These are phyloP conservation scores for Trichomonas tenax DNA, from an alignment of 208 protist species.

Conservation along the genomic window DNA sequence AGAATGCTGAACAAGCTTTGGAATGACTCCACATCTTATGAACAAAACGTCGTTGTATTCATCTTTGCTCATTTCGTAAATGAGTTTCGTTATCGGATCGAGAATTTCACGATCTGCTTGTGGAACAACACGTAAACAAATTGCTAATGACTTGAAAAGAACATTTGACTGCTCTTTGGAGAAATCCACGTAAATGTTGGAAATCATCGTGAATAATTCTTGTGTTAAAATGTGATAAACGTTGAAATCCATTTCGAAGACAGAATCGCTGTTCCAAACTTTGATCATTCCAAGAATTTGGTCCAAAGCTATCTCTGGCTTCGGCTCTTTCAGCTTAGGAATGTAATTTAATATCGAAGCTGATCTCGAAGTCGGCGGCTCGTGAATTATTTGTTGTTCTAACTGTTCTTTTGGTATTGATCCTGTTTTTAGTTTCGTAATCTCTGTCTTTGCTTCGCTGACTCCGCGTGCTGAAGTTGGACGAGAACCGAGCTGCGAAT, in stretches of 20 bases:
- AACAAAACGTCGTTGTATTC: not conserved
- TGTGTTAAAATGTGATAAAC: slow-evolving; percentile 21
- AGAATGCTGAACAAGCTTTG: not conserved
- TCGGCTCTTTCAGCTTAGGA: not conserved
- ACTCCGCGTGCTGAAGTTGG: not conserved
- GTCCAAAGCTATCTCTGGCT: not conserved
- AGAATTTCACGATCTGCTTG: not conserved
- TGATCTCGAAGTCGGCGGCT: not conserved
- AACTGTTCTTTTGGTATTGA: not conserved
- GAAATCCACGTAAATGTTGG: not conserved
- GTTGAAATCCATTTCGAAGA: not conserved
- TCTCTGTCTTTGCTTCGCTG: not conserved
- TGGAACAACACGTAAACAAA: not conserved
- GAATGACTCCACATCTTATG: not conserved
- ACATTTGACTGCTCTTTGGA: not conserved
- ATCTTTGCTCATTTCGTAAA: not conserved
- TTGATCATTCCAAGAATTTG: not conserved
- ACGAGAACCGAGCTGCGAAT: not conserved
- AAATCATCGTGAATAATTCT: not conserved
- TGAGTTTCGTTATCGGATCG: not conserved
- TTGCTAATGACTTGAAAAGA: not conserved
- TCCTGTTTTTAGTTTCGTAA: not conserved
- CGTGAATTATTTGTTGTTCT: not conserved
- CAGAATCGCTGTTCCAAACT: not conserved
- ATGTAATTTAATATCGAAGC: not conserved